These are phyloP conservation scores for Scheffersomyces ergatensis DNA, from an alignment of 805 yeast genomes.

Conservation along the genomic window DNA sequence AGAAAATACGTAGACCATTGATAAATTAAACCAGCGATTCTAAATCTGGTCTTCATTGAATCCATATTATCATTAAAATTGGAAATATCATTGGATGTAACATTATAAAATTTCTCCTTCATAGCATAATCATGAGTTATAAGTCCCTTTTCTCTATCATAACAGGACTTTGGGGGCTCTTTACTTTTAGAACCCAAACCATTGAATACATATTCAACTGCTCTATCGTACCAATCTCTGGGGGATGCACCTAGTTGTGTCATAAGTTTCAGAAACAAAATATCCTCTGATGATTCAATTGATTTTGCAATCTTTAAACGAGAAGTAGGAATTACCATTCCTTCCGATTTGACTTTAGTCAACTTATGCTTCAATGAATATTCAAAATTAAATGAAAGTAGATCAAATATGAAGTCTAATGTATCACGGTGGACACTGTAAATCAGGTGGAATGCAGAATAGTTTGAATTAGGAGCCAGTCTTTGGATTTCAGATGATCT, in stretches of 20 bases:
- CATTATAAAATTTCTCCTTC: slow-evolving; percentile 8
- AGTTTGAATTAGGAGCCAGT: slow-evolving; percentile 14
- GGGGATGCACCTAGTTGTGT: slow-evolving; percentile 17
- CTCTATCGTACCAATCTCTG: slow-evolving; percentile 27
- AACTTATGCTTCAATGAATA: slow-evolving; percentile 4
- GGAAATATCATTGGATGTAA: background rate
- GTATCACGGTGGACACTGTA: slow-evolving; percentile 19
- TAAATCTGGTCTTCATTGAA: slow-evolving; percentile 26
- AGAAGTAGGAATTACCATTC: background rate
- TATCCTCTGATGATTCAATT: background rate
- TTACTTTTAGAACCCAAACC: slow-evolving; percentile 19
- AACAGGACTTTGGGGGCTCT: slow-evolving; percentile 20
- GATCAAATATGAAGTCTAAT: slow-evolving; percentile 16
- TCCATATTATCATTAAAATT: slow-evolving; percentile 21
- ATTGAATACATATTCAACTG: slow-evolving; percentile 23
- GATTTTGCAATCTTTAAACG: background rate
- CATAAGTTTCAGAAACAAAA: slow-evolving; percentile 15
- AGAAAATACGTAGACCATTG: slow-evolving; percentile 11
- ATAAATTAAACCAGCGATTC: slow-evolving; percentile 14
- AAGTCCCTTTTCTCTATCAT: slow-evolving; percentile 21
- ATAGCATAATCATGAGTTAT: slow-evolving; percentile 16
- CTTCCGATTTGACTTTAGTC: too few relatives aligned
- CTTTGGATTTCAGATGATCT: slow-evolving; percentile 17
- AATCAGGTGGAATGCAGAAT: slow-evolving; percentile 19
- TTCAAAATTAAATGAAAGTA: slow-evolving; percentile 14